Evolutionary conservation across 2,329 filamentous ascomycete genomes (phyloP).

Genomic region (Malbranchea cinnamomea): DNA sequence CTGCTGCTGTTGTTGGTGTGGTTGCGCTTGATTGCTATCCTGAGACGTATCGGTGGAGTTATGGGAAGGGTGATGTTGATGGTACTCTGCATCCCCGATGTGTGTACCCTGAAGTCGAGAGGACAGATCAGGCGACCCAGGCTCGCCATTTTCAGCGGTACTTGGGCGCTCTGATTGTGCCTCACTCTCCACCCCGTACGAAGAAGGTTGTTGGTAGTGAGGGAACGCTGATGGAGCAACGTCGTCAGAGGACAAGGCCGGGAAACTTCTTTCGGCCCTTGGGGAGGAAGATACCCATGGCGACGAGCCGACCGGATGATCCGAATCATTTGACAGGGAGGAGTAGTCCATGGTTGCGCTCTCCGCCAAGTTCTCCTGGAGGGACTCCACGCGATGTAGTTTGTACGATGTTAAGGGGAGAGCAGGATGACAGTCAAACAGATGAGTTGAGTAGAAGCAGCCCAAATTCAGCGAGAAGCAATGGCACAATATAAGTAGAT

Average conservation of each 20-base stretch:
- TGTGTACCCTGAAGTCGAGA: conserved; percentile 27
- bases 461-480: too few species aligned
- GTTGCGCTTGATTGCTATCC: conserved; percentile 8
- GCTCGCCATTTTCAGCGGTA: conserved; percentile 5
- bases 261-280: conserved; percentile 32
- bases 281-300: conserved; percentile 50
- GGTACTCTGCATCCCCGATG: conserved; percentile 23
- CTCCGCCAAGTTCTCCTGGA: too few species aligned
- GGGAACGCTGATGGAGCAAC: conserved; percentile 28
- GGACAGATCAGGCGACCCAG: conserved; percentile 30
- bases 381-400: neutral
- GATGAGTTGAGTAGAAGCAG: neutral
- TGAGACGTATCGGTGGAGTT: too few species aligned
- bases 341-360: conserved; percentile 49
- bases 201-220: conserved; percentile 21
- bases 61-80: too few species aligned
- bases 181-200: conserved; percentile 12
- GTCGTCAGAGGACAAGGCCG: conserved; percentile 20
- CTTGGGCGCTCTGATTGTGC: conserved; percentile 9
- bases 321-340: conserved; percentile 40
- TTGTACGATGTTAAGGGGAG: too few species aligned
- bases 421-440: neutral
- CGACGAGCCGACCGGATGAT: conserved; percentile 42
- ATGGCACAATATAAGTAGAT: too few species aligned
- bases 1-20: conserved; percentile 15